Conservation (phyloP, 2,329 filamentous ascomycete species). For the Colletotrichum limetticola region DNA sequence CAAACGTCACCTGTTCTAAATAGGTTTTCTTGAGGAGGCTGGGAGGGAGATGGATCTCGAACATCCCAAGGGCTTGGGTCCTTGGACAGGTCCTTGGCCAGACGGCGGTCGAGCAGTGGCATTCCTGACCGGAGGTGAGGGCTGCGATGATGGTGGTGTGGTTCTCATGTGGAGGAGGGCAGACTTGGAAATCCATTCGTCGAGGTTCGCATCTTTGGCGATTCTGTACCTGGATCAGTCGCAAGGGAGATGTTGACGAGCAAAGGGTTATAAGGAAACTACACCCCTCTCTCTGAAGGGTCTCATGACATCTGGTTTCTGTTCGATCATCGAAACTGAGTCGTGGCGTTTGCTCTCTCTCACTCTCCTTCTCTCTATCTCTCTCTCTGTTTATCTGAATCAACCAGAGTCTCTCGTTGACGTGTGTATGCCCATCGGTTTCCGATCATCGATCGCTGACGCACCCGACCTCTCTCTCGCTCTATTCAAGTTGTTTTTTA, state of each 20-base stretch:
- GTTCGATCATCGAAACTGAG: not conserved
- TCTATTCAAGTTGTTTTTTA: not conserved
- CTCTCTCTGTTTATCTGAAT: not conserved
- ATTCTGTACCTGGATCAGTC: conserved; percentile 16
- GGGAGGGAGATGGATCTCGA: not conserved
- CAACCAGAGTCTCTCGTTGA: conserved; percentile 19
- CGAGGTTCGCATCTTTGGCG: not conserved
- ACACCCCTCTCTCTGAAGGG: not conserved
- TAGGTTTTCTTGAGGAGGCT: not conserved
- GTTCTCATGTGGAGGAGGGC: not conserved
- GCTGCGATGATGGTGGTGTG: conserved; percentile 9
- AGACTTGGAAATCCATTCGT: not conserved
- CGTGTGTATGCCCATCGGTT: not conserved
- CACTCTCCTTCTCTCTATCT: conserved; percentile 1
- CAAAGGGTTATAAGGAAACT: conserved; percentile 23
- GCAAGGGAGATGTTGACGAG: conserved; percentile 16
- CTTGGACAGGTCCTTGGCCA: not conserved
- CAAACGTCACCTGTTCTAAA: not conserved
- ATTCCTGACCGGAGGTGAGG: conserved; percentile 12
- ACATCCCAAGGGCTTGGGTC: not conserved
- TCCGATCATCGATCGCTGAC: not conserved
- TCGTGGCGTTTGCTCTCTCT: not conserved
- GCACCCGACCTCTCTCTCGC: not conserved
- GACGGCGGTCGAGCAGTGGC: conserved; percentile 5
- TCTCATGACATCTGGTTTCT: not conserved